Evolutionary conservation across 192 early-diverging fungal genomes (phyloP), one percentile per base, ranked within the genome.

Genomic region (Linnemannia schmuckeri): DNA sequence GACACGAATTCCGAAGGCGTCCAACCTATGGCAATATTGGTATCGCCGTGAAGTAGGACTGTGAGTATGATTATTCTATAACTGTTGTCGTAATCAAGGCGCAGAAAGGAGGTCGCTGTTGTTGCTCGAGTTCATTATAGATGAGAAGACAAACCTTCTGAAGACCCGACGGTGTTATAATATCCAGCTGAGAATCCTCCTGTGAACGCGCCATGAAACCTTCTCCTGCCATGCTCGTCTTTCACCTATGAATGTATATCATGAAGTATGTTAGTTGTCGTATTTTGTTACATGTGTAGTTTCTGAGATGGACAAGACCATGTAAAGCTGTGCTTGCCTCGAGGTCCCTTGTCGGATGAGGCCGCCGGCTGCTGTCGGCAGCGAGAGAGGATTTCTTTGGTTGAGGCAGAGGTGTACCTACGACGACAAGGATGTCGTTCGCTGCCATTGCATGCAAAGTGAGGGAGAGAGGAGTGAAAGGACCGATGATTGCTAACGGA

Each of bases 101-200:
- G 33, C 2, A 12, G 13, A 70, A 27, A 20, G 38, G 44, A 12
- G 18, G 52, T 71, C 30, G 24, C 20, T 44, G 12, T 76, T 41
- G 12, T 8, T 49, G 12, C 44, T 33, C 24, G 47, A 37, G n/a
- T 17, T 47, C 12, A 52, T 52, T 52, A 22, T 52, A 5, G 18
- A 6, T 18, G 49, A 22, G 18, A 52, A 15, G 24, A 4, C 82
- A 75, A 93, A 91, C 97, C 97, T 88, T 98, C 96, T 91, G 98
- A 97, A 17, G 98, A 98, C 8, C 98, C 98, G 13, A 97, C 98
- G 1, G 97, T 98, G 80, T 97, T 97, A 88, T 92, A 97, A 77
- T 99, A 98, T 17, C 97, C 98, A 6, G 97, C 98, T 0, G 94
- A 95, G 80, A 95, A 99, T n/a, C 97, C 97, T 57, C 97, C 98